Evolutionary conservation across 805 yeast genomes (phyloP).

Genomic region (Candida adriatica): DNA sequence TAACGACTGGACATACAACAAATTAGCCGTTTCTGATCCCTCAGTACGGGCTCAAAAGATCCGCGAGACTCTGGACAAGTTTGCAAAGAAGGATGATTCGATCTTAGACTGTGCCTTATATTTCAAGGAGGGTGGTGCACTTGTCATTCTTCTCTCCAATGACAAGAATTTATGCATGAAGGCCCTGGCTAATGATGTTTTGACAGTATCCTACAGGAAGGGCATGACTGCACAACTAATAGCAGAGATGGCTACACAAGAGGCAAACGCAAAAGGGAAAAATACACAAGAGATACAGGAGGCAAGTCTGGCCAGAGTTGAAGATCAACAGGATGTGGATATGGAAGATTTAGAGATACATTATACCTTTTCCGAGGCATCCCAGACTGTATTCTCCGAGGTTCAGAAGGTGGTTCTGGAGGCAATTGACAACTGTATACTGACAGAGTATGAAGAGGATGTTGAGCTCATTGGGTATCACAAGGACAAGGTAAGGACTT

Average conservation of each 20-base stretch:
- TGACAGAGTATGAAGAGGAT: conserved; percentile 49
- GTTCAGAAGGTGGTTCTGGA: conserved; percentile 33
- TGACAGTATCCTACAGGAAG: conserved; percentile 47
- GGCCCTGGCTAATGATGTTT: conserved; percentile 59
- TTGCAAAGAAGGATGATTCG: conserved; percentile 62
- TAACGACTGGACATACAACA: conserved; percentile 66
- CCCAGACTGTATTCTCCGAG: conserved; percentile 32
- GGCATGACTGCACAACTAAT: conserved; percentile 43
- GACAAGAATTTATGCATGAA: conserved; percentile 79
- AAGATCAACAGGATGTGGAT: background rate
- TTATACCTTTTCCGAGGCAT: conserved; percentile 10
- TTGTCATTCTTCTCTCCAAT: conserved; percentile 66
- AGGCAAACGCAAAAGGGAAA: conserved; percentile 31
- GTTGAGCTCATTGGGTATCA: conserved; percentile 44
- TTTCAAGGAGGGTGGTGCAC: conserved; percentile 35
- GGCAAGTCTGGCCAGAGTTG: background rate
- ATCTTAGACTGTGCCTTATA: conserved; percentile 80
- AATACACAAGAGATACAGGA: background rate
- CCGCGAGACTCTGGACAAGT: conserved; percentile 42
- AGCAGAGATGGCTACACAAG: no score
- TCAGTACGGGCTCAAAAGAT: conserved; percentile 60
- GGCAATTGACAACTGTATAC: conserved; percentile 46
- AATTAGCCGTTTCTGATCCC: conserved; percentile 44
- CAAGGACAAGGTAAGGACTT: conserved; percentile 24
- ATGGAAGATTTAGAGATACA: background rate